These are phyloP conservation scores for Podaxis rugospora DNA, from an alignment of 768 basidiomycete genomes.

Conservation along the genomic window DNA sequence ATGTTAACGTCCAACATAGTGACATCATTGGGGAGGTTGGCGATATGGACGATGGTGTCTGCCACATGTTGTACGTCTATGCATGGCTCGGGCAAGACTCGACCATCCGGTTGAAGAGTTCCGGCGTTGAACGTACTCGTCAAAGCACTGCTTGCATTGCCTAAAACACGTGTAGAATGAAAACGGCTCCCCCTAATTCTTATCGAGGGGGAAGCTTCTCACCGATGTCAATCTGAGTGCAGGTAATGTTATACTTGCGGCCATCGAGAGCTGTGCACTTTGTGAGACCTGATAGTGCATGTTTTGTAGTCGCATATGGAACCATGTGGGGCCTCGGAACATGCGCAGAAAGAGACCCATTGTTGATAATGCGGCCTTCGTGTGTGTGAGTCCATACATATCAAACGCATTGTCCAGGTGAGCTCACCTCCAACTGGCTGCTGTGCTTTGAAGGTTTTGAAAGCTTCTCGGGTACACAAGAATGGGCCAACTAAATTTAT, in stretches of 20 bases:
- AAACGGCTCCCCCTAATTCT: not conserved
- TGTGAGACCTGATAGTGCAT: conserved; percentile 74
- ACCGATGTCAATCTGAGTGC: conserved; percentile 85
- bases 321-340: conserved; percentile 58
- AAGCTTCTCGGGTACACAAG: conserved; percentile 73
- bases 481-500: conserved; percentile 73
- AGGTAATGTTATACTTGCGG: conserved; percentile 64
- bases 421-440: conserved; percentile 62
- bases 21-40: conserved; percentile 61
- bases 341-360: conserved; percentile 74
- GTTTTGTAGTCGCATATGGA: conserved; percentile 77
- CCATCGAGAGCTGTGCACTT: conserved; percentile 78
- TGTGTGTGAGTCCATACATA: not conserved
- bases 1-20: conserved; percentile 70
- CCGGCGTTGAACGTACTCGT: conserved; percentile 42
- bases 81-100: conserved; percentile 48
- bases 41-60: conserved; percentile 65
- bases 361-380: conserved; percentile 77
- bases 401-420: not conserved
- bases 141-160: conserved; percentile 69
- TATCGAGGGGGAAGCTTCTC: not conserved
- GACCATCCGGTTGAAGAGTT: conserved; percentile 67
- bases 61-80: conserved; percentile 75
- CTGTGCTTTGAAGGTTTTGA: conserved; percentile 70
- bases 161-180: conserved; percentile 25